Conservation (phyloP, 805 yeast genomes). For the Candida patagonica region DNA sequence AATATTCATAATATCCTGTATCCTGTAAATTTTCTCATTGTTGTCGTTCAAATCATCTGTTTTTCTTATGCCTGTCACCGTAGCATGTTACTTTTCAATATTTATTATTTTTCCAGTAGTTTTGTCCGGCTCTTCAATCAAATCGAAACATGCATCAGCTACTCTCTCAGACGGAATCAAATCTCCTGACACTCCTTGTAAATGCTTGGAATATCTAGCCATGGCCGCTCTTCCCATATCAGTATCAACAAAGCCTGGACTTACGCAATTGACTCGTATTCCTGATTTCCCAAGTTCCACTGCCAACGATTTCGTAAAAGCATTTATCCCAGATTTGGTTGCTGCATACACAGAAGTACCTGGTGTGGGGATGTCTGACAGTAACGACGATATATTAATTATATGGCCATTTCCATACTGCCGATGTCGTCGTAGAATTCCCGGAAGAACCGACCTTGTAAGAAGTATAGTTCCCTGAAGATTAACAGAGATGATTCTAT, state of each 20-base stretch:
- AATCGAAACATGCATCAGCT: background rate
- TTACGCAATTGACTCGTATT: slow-evolving; percentile 53
- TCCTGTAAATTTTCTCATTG: background rate
- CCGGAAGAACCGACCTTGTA: slow-evolving; percentile 41
- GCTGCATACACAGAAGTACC: slow-evolving; percentile 66
- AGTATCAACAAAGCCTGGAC: slow-evolving; percentile 64
- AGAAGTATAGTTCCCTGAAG: slow-evolving; percentile 52
- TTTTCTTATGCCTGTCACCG: background rate
- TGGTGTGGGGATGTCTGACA: slow-evolving; percentile 36
- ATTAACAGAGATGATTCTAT: slow-evolving; percentile 43
- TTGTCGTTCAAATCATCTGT: background rate
- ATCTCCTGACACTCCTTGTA: no score
- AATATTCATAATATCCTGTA: background rate
- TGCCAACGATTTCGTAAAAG: slow-evolving; percentile 52
- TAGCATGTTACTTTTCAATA: background rate
- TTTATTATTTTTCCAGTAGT: background rate
- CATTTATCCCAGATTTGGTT: slow-evolving; percentile 59
- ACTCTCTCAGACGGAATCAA: background rate
- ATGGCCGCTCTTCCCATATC: slow-evolving; percentile 39
- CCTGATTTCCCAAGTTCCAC: slow-evolving; percentile 44
- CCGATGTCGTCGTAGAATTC: slow-evolving; percentile 36
- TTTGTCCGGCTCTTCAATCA: background rate
- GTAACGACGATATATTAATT: slow-evolving; percentile 57
- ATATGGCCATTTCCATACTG: slow-evolving; percentile 29
- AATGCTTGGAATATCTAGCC: no score